Conservation (phyloP, 352 stramenopile species). For the Globisporangium cystogenes region DNA sequence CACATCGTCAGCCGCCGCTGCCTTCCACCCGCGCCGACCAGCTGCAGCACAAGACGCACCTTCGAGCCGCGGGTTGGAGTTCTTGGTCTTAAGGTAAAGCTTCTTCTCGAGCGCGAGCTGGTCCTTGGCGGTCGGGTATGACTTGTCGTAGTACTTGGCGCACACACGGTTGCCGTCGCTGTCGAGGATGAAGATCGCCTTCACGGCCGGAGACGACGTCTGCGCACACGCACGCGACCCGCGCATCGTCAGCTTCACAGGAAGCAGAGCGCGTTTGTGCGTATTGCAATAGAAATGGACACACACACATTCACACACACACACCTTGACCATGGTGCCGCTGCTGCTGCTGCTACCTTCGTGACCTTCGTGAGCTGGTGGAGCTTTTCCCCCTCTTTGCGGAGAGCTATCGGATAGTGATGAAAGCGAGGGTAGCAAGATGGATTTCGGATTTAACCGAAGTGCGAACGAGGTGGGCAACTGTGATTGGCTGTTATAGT, state of each 20-base stretch:
- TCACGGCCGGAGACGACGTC: conserved; percentile 70
- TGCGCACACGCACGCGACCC: conserved; percentile 19
- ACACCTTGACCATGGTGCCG: conserved; percentile 59
- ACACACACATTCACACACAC: conserved; percentile 1
- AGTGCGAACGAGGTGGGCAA: neutral
- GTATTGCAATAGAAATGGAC: neutral
- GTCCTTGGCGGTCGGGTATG: conserved; percentile 81
- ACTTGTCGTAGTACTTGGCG: conserved; percentile 91
- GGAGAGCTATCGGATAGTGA: neutral
- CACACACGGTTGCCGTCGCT: conserved; percentile 87
- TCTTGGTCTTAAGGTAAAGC: conserved; percentile 89
- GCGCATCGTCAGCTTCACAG: neutral
- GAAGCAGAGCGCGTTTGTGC: neutral
- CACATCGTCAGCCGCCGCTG: no score
- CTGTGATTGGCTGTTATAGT: neutral
- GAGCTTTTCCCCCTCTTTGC: neutral
- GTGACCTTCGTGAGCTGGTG: neutral
- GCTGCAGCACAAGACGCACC: conserved; percentile 23
- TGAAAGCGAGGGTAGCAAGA: no score
- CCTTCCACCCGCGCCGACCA: no score
- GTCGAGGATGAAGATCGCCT: conserved; percentile 87
- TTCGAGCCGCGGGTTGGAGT: conserved; percentile 80
- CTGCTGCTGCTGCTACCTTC: neutral
- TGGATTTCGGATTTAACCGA: no score
- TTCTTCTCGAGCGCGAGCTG: conserved; percentile 88